Conservation (phyloP, 2,329 filamentous ascomycete species). For the Botrytis tulipae region DNA sequence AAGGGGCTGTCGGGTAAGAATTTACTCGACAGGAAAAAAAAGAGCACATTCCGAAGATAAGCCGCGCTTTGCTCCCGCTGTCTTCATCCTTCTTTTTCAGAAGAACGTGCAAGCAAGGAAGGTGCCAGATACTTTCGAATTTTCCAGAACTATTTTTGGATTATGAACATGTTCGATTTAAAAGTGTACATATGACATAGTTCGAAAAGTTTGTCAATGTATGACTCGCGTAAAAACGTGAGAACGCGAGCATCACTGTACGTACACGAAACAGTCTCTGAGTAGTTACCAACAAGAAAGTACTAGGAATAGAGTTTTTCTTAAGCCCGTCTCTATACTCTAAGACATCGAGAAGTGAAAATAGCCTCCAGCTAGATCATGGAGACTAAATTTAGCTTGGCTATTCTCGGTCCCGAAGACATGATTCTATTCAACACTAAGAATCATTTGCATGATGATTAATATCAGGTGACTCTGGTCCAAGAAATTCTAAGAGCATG, state of each 20-base stretch:
- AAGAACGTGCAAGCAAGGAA: not conserved
- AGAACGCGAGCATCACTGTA: not conserved
- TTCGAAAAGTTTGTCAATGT: not conserved
- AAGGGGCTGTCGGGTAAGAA: not conserved
- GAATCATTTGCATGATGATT: not conserved
- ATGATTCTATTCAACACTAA: not conserved
- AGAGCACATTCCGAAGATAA: not conserved
- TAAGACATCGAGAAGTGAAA: not conserved
- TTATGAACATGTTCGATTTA: not conserved
- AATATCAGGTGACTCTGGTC: not conserved
- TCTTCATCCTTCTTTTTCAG: not conserved
- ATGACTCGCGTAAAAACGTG: not conserved
- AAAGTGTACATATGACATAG: not conserved
- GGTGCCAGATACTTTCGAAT: not conserved
- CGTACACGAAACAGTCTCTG: not conserved
- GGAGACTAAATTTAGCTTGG: not conserved
- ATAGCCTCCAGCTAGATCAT: not conserved
- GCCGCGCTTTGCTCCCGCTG: not conserved
- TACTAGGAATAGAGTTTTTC: not conserved
- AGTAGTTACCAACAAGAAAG: too few relatives aligned
- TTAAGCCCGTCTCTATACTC: not conserved
- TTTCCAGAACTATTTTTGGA: not conserved
- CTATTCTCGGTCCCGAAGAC: not conserved
- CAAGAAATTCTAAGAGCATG: not conserved
- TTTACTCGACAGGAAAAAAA: not conserved